Conservation (phyloP, 495 filamentous ascomycete genomes). For the Cercophora sp. region DNA sequence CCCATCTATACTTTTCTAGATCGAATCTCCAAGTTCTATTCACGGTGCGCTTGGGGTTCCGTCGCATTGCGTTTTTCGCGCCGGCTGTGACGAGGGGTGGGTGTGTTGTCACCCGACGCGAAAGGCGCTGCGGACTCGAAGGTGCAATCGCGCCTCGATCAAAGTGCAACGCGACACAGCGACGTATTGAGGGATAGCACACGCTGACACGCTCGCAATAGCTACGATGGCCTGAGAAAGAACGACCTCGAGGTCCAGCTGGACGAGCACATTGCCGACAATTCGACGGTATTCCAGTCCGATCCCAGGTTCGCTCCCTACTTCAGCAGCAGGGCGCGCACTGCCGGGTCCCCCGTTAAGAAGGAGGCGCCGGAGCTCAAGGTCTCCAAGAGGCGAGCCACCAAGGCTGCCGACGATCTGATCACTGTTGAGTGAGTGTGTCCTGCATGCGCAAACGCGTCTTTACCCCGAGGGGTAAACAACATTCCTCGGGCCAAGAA, state of each 20-base stretch:
- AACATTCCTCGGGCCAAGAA: conserved; percentile 1
- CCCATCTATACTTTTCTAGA: too few species aligned
- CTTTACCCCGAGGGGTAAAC: not conserved
- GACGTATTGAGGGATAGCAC: not conserved
- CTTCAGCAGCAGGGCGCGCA: conserved; percentile 61
- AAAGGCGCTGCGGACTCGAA: not conserved
- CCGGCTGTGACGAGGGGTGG: too few species aligned
- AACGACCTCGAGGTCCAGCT: conserved; percentile 74
- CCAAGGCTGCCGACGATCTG: conserved; percentile 48
- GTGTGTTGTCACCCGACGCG: conserved; percentile 2
- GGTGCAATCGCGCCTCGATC: not conserved
- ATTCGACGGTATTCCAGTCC: conserved; percentile 55
- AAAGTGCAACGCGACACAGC: not conserved
- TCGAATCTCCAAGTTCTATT: too few species aligned
- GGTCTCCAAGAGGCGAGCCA: conserved; percentile 40
- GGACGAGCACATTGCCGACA: conserved; percentile 67
- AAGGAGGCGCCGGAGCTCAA: conserved; percentile 50
- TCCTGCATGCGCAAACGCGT: not conserved
- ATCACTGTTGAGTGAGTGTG: conserved; percentile 37
- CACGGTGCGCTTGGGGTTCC: too few species aligned
- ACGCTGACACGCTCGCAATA: conserved; percentile 36
- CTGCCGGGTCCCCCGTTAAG: conserved; percentile 71
- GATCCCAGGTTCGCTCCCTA: conserved; percentile 68
- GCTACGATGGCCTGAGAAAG: conserved; percentile 71
- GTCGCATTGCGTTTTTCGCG: too few species aligned